Evolutionary conservation across 805 yeast species (phyloP).

Genomic region (Wickerhamomyces chambardii): DNA sequence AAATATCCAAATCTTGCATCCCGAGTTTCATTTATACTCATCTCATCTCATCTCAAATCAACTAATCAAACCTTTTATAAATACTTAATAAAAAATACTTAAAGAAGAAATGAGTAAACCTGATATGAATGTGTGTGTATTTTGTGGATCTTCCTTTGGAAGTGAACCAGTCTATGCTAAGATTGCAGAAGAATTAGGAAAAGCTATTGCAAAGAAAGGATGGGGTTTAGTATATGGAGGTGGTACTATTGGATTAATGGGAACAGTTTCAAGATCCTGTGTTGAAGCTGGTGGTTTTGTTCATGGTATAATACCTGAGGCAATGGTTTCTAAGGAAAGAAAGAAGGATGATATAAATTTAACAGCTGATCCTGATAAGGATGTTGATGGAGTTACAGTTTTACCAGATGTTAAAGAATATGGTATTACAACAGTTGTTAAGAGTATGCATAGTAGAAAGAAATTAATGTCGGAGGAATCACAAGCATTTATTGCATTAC

Average conservation of each 20-base stretch:
- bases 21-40: no score
- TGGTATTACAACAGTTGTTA: slow-evolving; percentile 74
- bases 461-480: slow-evolving; percentile 79
- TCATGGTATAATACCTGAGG: slow-evolving; percentile 80
- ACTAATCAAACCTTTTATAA: no score
- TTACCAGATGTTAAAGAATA: slow-evolving; percentile 41
- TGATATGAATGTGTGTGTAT: slow-evolving; percentile 54
- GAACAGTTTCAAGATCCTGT: slow-evolving; percentile 56
- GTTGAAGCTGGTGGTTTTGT: slow-evolving; percentile 49
- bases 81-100: no score
- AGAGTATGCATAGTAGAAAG: slow-evolving; percentile 88
- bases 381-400: slow-evolving; percentile 60
- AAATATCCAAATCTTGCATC: no score
- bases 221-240: slow-evolving; percentile 89
- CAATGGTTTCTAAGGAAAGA: slow-evolving; percentile 67
- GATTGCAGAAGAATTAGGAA: slow-evolving; percentile 54
- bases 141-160: slow-evolving; percentile 82
- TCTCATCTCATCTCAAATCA: no score
- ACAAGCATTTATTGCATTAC: slow-evolving; percentile 79
- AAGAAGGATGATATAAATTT: slow-evolving; percentile 34
- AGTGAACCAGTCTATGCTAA: slow-evolving; percentile 36
- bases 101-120: no score
- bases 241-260: slow-evolving; percentile 82
- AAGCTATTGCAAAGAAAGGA: slow-evolving; percentile 39
- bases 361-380: slow-evolving; percentile 42